A percentile compares a stretch with the other conserved stretches of the same genome.
Conservation (phyloP, 495 filamentous ascomycete species). For the Aspergillus panamensis region DNA sequence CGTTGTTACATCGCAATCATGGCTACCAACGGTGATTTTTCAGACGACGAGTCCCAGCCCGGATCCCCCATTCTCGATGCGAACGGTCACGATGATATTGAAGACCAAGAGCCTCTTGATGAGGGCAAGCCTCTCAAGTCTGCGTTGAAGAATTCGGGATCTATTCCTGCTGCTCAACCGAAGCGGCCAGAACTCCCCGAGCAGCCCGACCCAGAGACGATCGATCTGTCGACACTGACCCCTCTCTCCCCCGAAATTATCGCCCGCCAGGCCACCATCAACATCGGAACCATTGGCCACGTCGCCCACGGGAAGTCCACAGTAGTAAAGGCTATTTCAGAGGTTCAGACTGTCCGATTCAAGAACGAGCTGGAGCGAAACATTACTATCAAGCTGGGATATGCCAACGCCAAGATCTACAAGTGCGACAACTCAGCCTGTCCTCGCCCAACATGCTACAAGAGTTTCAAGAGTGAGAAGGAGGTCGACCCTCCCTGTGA, state of each 20-base stretch:
- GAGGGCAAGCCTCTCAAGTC: constrained; percentile 58
- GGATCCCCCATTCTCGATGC: constrained; percentile 57
- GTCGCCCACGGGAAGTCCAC: constrained; percentile 98
- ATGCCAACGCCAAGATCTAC: constrained; percentile 99
- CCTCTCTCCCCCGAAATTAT: constrained; percentile 96
- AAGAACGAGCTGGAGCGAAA: constrained; percentile 99
- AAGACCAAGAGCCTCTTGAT: constrained; percentile 51
- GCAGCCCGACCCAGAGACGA: constrained; percentile 82
- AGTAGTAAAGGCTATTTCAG: constrained; percentile 97
- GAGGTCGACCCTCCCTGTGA: constrained; percentile 95
- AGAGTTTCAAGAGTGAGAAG: constrained; percentile 97
- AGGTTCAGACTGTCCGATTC: constrained; percentile 97
- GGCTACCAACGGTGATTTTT: constrained; percentile 62
- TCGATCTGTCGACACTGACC: constrained; percentile 72
- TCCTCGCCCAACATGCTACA: constrained; percentile 91
- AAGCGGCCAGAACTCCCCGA: constrained; percentile 67
- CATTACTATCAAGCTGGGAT: constrained; percentile 99
- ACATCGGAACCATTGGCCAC: constrained; percentile 98
- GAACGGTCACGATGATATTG: constrained; percentile 51
- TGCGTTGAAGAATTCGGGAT: constrained; percentile 60
- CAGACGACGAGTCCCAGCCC: constrained; percentile 57
- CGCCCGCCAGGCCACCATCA: constrained; percentile 94
- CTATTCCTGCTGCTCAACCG: constrained; percentile 39
- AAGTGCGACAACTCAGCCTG: constrained; percentile 91
- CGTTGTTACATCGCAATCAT: constrained; percentile 45